Evolutionary conservation across 176 grass and related monocot species (phyloP), one percentile per base, ranked within the genome.

Genomic region (Elaeis guineensis): DNA sequence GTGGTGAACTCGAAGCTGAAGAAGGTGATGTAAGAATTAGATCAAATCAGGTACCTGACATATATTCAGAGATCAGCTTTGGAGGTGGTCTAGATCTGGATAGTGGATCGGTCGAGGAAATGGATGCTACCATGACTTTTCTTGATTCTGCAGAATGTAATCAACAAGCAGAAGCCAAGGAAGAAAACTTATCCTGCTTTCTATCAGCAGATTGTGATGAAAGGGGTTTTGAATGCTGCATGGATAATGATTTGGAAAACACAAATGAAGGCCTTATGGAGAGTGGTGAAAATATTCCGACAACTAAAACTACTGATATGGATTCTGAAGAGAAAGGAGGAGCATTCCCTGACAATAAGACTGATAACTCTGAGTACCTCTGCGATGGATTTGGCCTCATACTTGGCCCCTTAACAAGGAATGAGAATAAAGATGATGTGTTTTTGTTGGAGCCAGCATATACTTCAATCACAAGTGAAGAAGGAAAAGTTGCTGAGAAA

Each of bases 201-300:
- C 16, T 26, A 28, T 25, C 21, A 52, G 23, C 3, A 44, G 11
- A 44, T 44, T 44, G 3, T 44, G 20, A 19, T 17, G 18, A n/a
- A 51, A 28, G 63, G 63, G 49, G 16, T n/a, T 50, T 51, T 52
- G 39, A 52, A 52, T 65, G 63, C 20, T 65, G 44, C 23, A 49
- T 4, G 49, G 17, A 19, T 25, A 61, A 61, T 39, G 16, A 32
- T 8, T 16, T 30, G 28, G 58, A 12, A n/a, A 61, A 18, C 5
- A 30, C 16, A 29, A 29, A 32, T 28, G 26, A 18, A 35, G 16
- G 58, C 17, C 25, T 29, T 16, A n/a, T 1, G 0, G 14, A 20
- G 17, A 19, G 58, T 30, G 16, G 18, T n/a, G 58, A 61, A 32
- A 61, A 3, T 26, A 32, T 32, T 5, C 6, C 2, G 35, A 3